Conservation (phyloP, 108 stramenopile genomes). For the Skeletonema tropicum region DNA sequence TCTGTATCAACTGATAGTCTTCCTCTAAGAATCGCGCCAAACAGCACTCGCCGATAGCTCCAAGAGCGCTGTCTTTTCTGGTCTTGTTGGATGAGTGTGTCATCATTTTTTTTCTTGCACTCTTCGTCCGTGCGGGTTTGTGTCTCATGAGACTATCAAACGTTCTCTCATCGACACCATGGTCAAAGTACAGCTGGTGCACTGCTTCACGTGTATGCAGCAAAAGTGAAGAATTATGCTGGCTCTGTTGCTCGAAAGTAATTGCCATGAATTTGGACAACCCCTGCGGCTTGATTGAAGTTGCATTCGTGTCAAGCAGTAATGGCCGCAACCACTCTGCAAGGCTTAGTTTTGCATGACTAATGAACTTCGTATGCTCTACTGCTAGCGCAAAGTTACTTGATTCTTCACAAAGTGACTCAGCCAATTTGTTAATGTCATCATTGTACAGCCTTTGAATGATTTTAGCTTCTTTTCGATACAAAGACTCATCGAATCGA, state of each 20-base stretch:
- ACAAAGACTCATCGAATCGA: not conserved
- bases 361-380: not conserved
- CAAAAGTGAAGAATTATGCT: not conserved
- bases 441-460: slow-evolving; percentile 7
- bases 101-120: not conserved
- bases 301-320: not conserved
- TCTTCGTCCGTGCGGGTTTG: not conserved
- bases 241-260: not conserved
- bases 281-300: slow-evolving; percentile 1
- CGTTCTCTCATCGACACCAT: slow-evolving; percentile 8
- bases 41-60: slow-evolving; percentile 17
- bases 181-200: slow-evolving; percentile 8
- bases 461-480: not conserved
- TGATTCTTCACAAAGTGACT: slow-evolving; percentile 18
- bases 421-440: slow-evolving; percentile 5
- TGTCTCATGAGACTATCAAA: not conserved
- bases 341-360: not conserved
- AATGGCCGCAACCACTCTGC: not conserved
- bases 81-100: not conserved
- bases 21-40: slow-evolving; percentile 14
- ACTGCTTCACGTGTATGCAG: not conserved
- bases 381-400: not conserved
- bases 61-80: not conserved
- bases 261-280: slow-evolving; percentile 1
- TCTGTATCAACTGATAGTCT: slow-evolving; percentile 13